These are phyloP conservation scores for Albugo laibachii DNA, from an alignment of 352 stramenopile species.

Conservation along the genomic window DNA sequence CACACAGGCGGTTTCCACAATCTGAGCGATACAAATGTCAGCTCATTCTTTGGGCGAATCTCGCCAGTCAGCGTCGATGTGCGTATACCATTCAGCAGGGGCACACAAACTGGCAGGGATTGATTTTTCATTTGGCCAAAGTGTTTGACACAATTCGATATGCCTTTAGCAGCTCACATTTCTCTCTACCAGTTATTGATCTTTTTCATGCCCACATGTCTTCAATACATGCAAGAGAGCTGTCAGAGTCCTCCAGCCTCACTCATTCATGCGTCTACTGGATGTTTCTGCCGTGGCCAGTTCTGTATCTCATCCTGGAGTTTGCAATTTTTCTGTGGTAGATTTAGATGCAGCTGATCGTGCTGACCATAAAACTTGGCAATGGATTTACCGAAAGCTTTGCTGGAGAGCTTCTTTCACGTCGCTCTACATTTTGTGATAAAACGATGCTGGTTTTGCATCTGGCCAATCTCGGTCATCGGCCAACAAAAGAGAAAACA, in stretches of 20 bases:
- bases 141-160: background rate
- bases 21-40: slow-evolving; percentile 35
- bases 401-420: too few species aligned
- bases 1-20: slow-evolving; percentile 26
- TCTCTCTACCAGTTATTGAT: background rate
- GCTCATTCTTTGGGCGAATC: slow-evolving; percentile 31
- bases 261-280: slow-evolving; percentile 6
- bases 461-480: too few species aligned
- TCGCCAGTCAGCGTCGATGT: slow-evolving; percentile 10
- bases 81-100: background rate
- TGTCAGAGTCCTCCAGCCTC: too few species aligned
- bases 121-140: background rate
- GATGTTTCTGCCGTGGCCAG: slow-evolving; percentile 18
- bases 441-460: too few species aligned
- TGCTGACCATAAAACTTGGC: too few species aligned
- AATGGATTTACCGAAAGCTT: too few species aligned
- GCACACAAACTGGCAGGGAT: background rate
- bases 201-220: background rate
- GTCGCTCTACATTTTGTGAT: too few species aligned
- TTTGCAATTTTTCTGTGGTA: slow-evolving; percentile 42
- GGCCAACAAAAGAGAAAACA: too few species aligned
- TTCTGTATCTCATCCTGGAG: slow-evolving; percentile 29
- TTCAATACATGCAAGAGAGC: slow-evolving; percentile 1
- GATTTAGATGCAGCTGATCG: slow-evolving; percentile 1
- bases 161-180: background rate